Base-by-base conservation (phyloP, 345 rosid species). In the Brassica napus region DNA sequence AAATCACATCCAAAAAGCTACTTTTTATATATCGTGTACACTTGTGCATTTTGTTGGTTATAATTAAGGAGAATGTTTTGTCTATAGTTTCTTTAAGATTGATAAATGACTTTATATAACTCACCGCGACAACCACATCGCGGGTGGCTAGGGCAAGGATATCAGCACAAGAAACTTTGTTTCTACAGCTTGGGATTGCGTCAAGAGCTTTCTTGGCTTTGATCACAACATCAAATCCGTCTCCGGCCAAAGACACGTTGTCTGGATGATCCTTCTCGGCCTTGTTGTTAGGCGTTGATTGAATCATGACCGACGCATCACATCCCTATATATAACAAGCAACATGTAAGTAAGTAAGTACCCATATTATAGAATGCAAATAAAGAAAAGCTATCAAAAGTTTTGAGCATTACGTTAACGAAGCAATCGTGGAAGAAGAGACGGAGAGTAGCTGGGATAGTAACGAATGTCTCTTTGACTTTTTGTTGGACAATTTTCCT, bases 201-300 rank as follows among this genome's bases (percentile, higher is more conserved):
- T 90, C 87, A 21, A 92, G 77, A 1, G 94, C 97, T 26, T 82
- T 82, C 82, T 92, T 92, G 55, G 97, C 97, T 82, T 87, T 87
- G 78, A 87, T 83, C 77, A 92, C 97, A 7, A 92, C 90, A 83
- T 92, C 97, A 61, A 92, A 92, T 67, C 97, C 97, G 7, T 92
- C 97, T 68, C 97, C 97, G 9, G 97, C 95, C 63, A 92, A 78
- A 2, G 97, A 92, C 31, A 87, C 1, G 68, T 92, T 92, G 71
- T 92, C 96, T 2, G 92, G 92, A 77, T 92, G 89, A 78, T 92
- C 95, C 78, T 87, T 92, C 87, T 92, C 97, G 0, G 97, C 97
- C 71, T 32, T 83, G 86, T 90, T 90, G 76, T 2, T 75, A 5
- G 83, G 81, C 0, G 87, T 75, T 24, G 95, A 90, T 12, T 76